Conservation (phyloP, 805 yeast species). For the Limtongozyma cylindracea region DNA sequence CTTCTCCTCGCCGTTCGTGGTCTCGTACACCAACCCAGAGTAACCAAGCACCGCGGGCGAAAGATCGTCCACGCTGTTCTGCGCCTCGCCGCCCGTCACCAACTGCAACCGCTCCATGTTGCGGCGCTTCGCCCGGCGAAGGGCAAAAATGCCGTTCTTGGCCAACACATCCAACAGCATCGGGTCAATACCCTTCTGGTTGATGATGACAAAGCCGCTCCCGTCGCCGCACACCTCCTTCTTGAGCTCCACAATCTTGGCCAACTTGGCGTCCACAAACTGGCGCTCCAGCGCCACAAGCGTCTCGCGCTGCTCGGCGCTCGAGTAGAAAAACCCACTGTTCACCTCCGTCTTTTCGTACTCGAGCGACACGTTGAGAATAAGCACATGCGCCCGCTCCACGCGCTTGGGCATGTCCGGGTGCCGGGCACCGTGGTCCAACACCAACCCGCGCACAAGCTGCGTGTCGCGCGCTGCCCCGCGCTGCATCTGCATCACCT, state of each 20-base stretch:
- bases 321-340: constrained; percentile 81
- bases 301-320: constrained; percentile 91
- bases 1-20: constrained; percentile 90
- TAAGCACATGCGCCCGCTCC: constrained; percentile 62
- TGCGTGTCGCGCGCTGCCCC: constrained; percentile 64
- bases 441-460: constrained; percentile 69
- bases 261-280: constrained; percentile 83
- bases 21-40: constrained; percentile 81
- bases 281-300: constrained; percentile 80
- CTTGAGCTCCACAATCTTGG: constrained; percentile 78
- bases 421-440: constrained; percentile 97
- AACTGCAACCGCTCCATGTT: constrained; percentile 96
- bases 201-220: constrained; percentile 76
- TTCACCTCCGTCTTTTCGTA: constrained; percentile 96
- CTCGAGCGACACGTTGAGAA: constrained; percentile 81
- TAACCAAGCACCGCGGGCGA: constrained; percentile 57
- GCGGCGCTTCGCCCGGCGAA: constrained; percentile 95
- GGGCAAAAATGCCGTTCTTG: constrained; percentile 74
- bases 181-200: constrained; percentile 97
- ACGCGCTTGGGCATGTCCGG: constrained; percentile 95
- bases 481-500: constrained; percentile 95
- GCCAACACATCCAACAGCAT: constrained; percentile 90
- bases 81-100: constrained; percentile 94
- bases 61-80: constrained; percentile 88
- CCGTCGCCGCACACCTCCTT: constrained; percentile 72